Base-by-base conservation (phyloP, 2,329 filamentous ascomycete species). In the Neofusicoccum kwambonambiense region DNA sequence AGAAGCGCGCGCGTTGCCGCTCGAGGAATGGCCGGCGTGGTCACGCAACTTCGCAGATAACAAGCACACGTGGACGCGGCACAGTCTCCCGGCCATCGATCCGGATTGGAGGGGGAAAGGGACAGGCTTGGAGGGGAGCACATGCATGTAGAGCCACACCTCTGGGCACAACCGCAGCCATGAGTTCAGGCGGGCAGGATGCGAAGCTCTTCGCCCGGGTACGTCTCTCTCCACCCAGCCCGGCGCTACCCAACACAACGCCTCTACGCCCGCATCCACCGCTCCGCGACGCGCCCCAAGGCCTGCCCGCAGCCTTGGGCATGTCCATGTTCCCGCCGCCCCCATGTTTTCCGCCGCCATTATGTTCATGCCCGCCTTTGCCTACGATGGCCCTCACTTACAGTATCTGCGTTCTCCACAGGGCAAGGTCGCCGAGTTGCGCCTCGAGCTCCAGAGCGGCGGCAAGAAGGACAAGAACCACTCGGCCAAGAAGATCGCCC, bases 131-230 rank as follows among this genome's bases (percentile, higher is more conserved):
- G 51, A 64, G 44, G 52, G 63, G 35, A 61, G 63, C 52, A 60
- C 63, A 61, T 65, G 63, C 63, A 65, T 61, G 54, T 52, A 45
- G 56, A 65, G 63, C 39, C 62, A 52, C 37, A 19, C 41, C 49
- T 44, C 47, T 64, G 42, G 49, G 68, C 64, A 69, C 67, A 67
- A 60, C 42, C 69, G 70, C 72, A 74, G 81, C 70, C 71, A 89
- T 89, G 86, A 87, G 83, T 78, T 82, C 85, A 68, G 80, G 88
- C 79, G 92, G 91, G 82, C 93, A 95, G 81, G 95, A 98, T 88
- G 96, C 95, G 82, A 98, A 97, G 87, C 89, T 99, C 82, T 99
- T 99, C 84, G 94, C 95, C 79, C 89, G 95, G 84, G 95, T 99
- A 89, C 74, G 88, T 88, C 67, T 64, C 50, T 54, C 66, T 52